Base-by-base conservation (phyloP, 805 yeast genomes). In the Wickerhamomyces bovis region DNA sequence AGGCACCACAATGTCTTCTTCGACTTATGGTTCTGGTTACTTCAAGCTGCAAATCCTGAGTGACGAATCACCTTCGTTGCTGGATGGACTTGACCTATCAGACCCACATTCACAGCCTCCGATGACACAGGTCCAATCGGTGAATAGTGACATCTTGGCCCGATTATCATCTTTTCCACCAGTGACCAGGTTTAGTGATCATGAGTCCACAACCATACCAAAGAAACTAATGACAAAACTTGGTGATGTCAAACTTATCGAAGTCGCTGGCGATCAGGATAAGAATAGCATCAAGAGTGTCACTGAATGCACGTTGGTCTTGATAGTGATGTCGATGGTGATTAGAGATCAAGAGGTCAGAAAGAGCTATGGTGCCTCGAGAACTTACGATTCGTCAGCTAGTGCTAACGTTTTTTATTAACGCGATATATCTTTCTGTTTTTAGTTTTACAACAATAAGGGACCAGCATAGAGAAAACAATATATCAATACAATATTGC, bases 1-100 rank as follows among this genome's bases (percentile, higher is more conserved):
- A 18, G 75, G 75, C 1, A 64, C 69, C 6, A 63, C 72, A 1
- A 63, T 66, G 6, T 55, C 65, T 43, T 57, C 67, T 2, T 61
- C 71, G 0, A 60, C 63, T 1, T 62, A 62, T 43, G 70, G 71
- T 1, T 58, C 70, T 3, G 62, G 62, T 10, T 59, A 54, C 41
- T 61, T 70, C 46, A 66, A 67, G 39, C 52, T 69, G 8, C 41
- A 66, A 20, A 58, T 67, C 0, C 45, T 70, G 7, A 66, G 63
- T 44, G 68, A 68, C 42, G 55, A 57, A 9, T 56, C 59, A 44
- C 66, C 71, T 2, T 62, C 67, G 2, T 53, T 62, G 11, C 45
- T 60, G 44, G 66, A 65, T 26, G 44, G 39, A 15, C 11, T 46
- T 4, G 49, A 48, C 22, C 4, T 13, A 0, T 31, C 26, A 19